These are phyloP conservation scores for Starmerella sp. DNA, from an alignment of 805 yeast species.

Conservation along the genomic window DNA sequence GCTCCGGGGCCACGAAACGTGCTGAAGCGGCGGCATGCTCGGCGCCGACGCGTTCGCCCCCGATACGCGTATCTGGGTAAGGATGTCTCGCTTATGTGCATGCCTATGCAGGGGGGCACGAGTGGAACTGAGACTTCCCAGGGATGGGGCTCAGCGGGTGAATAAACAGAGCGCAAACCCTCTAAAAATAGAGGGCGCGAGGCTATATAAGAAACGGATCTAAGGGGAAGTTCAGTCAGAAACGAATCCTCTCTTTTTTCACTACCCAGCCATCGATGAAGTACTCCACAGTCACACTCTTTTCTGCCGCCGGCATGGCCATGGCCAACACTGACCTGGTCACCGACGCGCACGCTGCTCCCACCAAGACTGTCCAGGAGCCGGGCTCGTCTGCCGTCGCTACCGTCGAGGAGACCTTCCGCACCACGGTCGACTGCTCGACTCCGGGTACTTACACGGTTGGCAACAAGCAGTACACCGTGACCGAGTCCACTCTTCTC, in stretches of 20 bases:
- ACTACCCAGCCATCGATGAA: background rate
- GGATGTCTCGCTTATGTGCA: background rate
- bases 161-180: background rate
- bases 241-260: background rate
- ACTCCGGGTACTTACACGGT: constrained; percentile 18
- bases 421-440: constrained; percentile 21
- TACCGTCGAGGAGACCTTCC: constrained; percentile 3
- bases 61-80: background rate
- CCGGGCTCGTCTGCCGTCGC: constrained; percentile 3
- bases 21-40: too few species aligned
- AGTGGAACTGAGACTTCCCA: background rate
- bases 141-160: constrained; percentile 2
- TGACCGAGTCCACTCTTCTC: constrained; percentile 42
- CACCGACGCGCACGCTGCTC: constrained; percentile 1
- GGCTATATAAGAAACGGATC: background rate
- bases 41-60: background rate
- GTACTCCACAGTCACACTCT: constrained; percentile 1
- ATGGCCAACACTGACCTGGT: background rate
- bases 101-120: background rate
- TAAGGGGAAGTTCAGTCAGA: background rate
- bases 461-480: constrained; percentile 21
- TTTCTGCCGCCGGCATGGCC: background rate
- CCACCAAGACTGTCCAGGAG: background rate
- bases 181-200: background rate
- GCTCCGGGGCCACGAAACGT: too few species aligned